A percentile compares a stretch with the other conserved stretches of the same genome.
These are phyloP conservation scores for Vanrija sp. DNA, from an alignment of 1,284 basidiomycete species.

Conservation along the genomic window DNA sequence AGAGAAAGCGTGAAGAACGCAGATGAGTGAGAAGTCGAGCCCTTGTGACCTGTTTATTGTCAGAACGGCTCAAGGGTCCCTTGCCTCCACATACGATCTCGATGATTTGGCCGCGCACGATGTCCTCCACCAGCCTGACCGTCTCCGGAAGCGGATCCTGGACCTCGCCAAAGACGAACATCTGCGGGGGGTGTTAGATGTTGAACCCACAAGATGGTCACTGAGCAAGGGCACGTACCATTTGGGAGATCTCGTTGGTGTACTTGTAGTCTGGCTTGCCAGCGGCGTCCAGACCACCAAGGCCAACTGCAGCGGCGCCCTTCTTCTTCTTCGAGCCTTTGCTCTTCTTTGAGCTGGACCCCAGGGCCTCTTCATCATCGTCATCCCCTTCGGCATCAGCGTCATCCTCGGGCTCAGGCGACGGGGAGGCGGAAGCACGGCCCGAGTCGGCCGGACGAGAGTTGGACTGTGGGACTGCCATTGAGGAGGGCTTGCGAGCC, in stretches of 20 bases:
- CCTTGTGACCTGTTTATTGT: conserved; percentile 68
- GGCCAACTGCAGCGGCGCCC: conserved; percentile 5
- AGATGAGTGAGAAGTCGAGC: conserved; percentile 77
- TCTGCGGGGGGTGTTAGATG: conserved; percentile 52
- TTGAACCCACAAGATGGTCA: background rate
- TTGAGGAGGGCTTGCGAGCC: no score
- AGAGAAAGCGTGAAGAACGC: conserved; percentile 76
- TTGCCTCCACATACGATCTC: conserved; percentile 66
- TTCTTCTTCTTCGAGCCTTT: conserved; percentile 28
- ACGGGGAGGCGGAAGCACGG: conserved; percentile 15
- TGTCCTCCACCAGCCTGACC: conserved; percentile 88
- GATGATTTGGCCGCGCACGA: conserved; percentile 87
- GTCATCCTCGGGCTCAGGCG: conserved; percentile 28
- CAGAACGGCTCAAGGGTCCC: background rate
- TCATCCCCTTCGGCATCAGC: conserved; percentile 35
- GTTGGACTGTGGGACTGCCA: background rate
- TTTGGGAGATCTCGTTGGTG: conserved; percentile 75
- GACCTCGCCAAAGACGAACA: conserved; percentile 96
- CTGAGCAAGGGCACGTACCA: conserved; percentile 52
- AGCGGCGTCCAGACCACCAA: conserved; percentile 2
- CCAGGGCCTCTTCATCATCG: conserved; percentile 27
- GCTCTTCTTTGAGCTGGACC: conserved; percentile 10
- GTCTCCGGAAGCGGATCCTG: conserved; percentile 84
- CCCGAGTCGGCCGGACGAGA: background rate
- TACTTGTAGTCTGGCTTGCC: conserved; percentile 62